Evolutionary conservation across 805 yeast species (phyloP).

Genomic region (Monosporozyma servazzii): DNA sequence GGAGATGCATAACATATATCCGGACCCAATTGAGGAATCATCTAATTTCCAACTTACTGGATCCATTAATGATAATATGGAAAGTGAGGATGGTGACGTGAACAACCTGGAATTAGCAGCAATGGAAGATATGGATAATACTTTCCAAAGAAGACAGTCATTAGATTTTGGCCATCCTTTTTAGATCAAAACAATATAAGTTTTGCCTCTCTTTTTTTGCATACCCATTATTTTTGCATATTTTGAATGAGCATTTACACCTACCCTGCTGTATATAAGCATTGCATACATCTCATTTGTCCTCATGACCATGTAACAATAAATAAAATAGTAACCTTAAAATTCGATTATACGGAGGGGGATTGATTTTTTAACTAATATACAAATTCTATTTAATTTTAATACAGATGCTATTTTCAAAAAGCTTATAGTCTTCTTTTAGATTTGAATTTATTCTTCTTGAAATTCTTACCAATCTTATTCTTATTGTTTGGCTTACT

Average conservation of each 20-base stretch:
- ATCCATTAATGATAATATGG: neutral
- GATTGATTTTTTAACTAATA: neutral
- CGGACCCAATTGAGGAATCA: neutral
- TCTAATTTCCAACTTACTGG: neutral
- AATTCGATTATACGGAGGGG: neutral
- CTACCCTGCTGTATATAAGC: neutral
- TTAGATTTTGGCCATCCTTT: conserved; percentile 13
- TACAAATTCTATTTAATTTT: conserved; percentile 1
- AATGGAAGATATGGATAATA: conserved; percentile 26
- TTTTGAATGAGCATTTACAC: neutral
- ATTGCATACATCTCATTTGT: neutral
- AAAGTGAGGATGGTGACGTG: conserved; percentile 1
- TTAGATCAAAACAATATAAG: neutral
- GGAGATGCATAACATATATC: conserved; percentile 1
- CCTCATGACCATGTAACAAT: neutral
- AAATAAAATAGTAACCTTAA: neutral
- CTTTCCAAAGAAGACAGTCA: conserved; percentile 28
- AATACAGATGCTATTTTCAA: neutral
- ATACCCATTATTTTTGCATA: neutral
- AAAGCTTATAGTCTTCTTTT: conserved; percentile 18
- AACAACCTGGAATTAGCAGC: conserved; percentile 22
- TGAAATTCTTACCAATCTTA: conserved; percentile 20
- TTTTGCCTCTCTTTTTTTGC: neutral
- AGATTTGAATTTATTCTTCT: conserved; percentile 25
- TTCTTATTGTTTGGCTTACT: conserved; percentile 12